Evolutionary conservation across 257 asterid genomes (phyloP).

Genomic region (Solanum gracilifrons): DNA sequence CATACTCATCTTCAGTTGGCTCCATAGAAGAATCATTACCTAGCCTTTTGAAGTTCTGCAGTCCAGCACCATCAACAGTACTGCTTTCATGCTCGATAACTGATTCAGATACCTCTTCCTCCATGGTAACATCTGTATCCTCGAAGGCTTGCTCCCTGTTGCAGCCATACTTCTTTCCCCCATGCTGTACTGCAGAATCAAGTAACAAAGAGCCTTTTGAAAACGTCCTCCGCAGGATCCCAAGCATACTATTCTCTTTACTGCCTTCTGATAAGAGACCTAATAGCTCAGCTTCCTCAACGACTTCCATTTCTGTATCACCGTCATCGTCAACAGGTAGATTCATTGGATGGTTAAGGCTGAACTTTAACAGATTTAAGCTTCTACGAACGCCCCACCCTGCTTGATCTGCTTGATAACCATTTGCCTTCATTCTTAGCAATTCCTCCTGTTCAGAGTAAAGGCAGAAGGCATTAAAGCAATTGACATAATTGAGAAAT

Average conservation of each 20-base stretch:
- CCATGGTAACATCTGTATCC: not conserved
- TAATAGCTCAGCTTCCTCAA: slow-evolving; percentile 27
- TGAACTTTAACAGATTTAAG: slow-evolving; percentile 70
- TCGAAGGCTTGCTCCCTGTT: not conserved
- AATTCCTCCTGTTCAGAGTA: slow-evolving; percentile 50
- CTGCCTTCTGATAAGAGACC: not conserved
- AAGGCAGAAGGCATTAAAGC: not conserved
- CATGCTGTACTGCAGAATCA: not conserved
- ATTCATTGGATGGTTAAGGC: slow-evolving; percentile 76
- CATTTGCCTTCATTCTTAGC: slow-evolving; percentile 57
- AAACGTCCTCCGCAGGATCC: not conserved
- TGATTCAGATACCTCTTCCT: not conserved
- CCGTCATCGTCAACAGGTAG: slow-evolving; percentile 65
- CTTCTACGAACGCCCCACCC: slow-evolving; percentile 94
- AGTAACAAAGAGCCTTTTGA: not conserved
- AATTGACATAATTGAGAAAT: not conserved
- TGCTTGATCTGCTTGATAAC: slow-evolving; percentile 31
- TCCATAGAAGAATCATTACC: not conserved
- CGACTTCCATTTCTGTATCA: slow-evolving; percentile 95
- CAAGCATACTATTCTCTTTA: not conserved
- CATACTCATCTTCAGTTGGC: not conserved
- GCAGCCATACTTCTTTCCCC: not conserved
- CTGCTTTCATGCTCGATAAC: not conserved
- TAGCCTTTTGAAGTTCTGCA: not conserved
- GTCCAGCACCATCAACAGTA: not conserved